phyloP scores from a whole-genome alignment of 148 eudicot species.

The Cornus kousa region DNA sequence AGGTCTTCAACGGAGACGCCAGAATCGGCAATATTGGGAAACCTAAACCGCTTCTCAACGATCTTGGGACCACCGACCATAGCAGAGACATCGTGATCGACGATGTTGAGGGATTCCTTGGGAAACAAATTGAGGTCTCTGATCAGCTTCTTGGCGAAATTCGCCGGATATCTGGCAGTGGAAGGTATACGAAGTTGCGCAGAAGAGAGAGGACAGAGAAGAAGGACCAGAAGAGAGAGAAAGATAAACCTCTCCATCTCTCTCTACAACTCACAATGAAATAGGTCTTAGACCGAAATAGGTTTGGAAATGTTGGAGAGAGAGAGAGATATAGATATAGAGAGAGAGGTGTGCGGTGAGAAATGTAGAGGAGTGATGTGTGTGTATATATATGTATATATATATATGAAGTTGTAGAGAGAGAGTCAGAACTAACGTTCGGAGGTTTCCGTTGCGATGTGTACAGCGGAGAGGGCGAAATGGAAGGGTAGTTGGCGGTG shows the following conservation, averaged over 20 bases:
- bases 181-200: slow-evolving; percentile 17
- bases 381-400: too few relatives aligned
- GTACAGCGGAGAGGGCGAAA: too few relatives aligned
- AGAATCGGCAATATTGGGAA: slow-evolving; percentile 51
- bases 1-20: slow-evolving; percentile 55
- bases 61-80: slow-evolving; percentile 28
- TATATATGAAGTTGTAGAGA: neutral
- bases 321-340: neutral
- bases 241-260: slow-evolving; percentile 21
- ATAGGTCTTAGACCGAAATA: neutral
- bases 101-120: slow-evolving; percentile 45
- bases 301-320: neutral
- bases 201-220: slow-evolving; percentile 25
- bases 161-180: slow-evolving; percentile 25
- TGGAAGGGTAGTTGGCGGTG: neutral
- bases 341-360: neutral
- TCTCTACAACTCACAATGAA: neutral
- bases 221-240: slow-evolving; percentile 10
- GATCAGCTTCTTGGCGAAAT: slow-evolving; percentile 46
- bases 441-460: neutral
- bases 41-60: slow-evolving; percentile 59
- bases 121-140: slow-evolving; percentile 74
- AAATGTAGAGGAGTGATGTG: neutral
- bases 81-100: slow-evolving; percentile 18
- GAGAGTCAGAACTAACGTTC: neutral